Percentiles rank a stretch among this genome's conserved stretches.
Evolutionary conservation across 345 rosid genomes (phyloP).

Genomic region (Erucastrum elatum): DNA sequence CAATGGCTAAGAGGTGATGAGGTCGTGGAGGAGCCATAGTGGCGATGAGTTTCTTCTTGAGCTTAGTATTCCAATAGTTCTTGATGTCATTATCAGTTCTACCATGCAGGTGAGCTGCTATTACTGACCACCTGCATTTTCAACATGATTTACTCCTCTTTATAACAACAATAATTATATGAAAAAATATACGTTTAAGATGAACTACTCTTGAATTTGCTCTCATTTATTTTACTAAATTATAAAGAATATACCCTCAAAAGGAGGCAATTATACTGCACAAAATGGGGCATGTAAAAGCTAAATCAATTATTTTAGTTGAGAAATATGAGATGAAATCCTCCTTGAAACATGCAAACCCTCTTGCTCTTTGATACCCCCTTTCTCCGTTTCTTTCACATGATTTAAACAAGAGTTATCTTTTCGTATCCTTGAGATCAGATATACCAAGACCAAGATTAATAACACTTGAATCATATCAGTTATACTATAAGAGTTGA

Average conservation of each 20-base stretch:
- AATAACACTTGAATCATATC: not conserved
- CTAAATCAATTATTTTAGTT: not conserved
- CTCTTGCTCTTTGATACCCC: slow-evolving; percentile 19
- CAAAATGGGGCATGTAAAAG: slow-evolving; percentile 32
- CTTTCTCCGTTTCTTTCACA: slow-evolving; percentile 13
- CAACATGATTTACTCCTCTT: not conserved
- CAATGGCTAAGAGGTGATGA: slow-evolving; percentile 24
- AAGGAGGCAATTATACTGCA: slow-evolving; percentile 39
- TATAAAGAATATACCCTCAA: slow-evolving; percentile 31
- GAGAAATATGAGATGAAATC: slow-evolving; percentile 13
- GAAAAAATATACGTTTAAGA: not conserved
- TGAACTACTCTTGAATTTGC: not conserved
- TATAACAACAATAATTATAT: not conserved
- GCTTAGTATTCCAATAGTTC: slow-evolving; percentile 93
- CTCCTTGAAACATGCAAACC: slow-evolving; percentile 36
- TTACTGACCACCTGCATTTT: slow-evolving; percentile 73
- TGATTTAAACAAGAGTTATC: slow-evolving; percentile 9
- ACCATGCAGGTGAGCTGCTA: slow-evolving; percentile 86
- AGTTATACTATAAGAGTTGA: not conserved
- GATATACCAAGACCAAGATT: not conserved
- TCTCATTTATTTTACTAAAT: not conserved
- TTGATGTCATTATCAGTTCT: slow-evolving; percentile 93
- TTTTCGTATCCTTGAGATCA: not conserved
- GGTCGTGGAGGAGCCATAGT: slow-evolving; percentile 33
- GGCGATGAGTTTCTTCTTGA: slow-evolving; percentile 74